These are phyloP conservation scores for Dactylorhiza incarnata DNA, from an alignment of 106 monocot genomes.

Conservation along the genomic window DNA sequence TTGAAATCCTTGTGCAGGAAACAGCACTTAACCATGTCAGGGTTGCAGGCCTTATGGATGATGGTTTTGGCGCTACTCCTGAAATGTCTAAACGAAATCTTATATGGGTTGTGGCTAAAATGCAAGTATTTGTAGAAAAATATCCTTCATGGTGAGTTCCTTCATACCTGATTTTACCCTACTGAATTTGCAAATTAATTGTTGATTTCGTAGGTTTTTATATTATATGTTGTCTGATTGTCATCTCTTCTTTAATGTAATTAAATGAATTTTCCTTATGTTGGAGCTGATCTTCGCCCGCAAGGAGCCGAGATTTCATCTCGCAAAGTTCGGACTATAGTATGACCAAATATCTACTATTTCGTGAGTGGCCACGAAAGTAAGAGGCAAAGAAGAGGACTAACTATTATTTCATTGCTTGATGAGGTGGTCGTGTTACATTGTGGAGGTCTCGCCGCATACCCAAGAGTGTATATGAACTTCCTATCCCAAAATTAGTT, in stretches of 20 bases:
- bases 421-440: no score
- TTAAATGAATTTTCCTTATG: background rate
- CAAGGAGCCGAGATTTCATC: no score
- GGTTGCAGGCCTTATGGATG: slow-evolving; percentile 58
- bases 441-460: no score
- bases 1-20: slow-evolving; percentile 40
- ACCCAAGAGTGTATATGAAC: no score
- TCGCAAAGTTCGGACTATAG: no score
- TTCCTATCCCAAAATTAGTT: no score
- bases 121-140: slow-evolving; percentile 41
- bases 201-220: background rate
- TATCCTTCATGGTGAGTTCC: slow-evolving; percentile 50
- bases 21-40: slow-evolving; percentile 87
- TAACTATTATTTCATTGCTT: no score
- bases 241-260: background rate
- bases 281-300: no score
- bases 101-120: slow-evolving; percentile 59
- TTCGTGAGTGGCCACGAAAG: no score
- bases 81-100: slow-evolving; percentile 83
- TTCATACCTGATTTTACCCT: background rate
- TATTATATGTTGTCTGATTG: background rate
- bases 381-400: no score
- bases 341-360: no score
- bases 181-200: background rate
- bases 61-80: slow-evolving; percentile 85